Conservation (phyloP, 2,329 filamentous ascomycete genomes). For the Aspergillus texensis region DNA sequence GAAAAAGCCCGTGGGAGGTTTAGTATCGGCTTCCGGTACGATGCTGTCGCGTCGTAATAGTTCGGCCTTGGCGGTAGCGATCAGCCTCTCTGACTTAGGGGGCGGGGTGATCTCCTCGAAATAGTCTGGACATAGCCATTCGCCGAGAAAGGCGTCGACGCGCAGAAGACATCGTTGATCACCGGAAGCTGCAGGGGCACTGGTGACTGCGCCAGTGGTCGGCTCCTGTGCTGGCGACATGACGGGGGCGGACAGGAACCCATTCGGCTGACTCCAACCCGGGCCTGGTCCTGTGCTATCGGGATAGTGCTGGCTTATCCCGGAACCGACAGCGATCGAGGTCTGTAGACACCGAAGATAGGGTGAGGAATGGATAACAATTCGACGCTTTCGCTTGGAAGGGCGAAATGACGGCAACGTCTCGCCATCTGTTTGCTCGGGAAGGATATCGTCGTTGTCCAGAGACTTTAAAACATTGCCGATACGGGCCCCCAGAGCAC, state of each 20-base stretch:
- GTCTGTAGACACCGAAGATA: slow-evolving; percentile 93
- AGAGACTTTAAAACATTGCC: slow-evolving; percentile 65
- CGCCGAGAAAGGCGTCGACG: slow-evolving; percentile 88
- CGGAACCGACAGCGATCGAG: slow-evolving; percentile 82
- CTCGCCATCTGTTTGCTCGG: slow-evolving; percentile 13
- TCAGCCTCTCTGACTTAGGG: slow-evolving; percentile 82
- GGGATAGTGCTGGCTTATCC: slow-evolving; percentile 60
- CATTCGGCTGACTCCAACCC: slow-evolving; percentile 2
- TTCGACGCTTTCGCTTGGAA: slow-evolving; percentile 64
- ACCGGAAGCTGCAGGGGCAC: background rate
- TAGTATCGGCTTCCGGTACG: slow-evolving; percentile 43
- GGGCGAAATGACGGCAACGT: slow-evolving; percentile 10
- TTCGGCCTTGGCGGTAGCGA: slow-evolving; percentile 85
- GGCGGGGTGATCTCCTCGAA: slow-evolving; percentile 91
- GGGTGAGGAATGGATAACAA: slow-evolving; percentile 91
- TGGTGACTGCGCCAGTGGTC: slow-evolving; percentile 2
- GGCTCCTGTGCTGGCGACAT: slow-evolving; percentile 5
- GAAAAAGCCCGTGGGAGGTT: slow-evolving; percentile 50
- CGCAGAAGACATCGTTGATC: slow-evolving; percentile 57
- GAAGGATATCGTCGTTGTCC: slow-evolving; percentile 32
- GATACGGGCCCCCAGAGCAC: slow-evolving; percentile 80
- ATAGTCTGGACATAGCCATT: slow-evolving; percentile 93
- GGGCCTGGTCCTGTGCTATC: slow-evolving; percentile 20
- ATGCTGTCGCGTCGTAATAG: slow-evolving; percentile 71
- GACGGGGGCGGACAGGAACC: background rate